Percentiles rank a stretch among this genome's conserved stretches.
Conservation (phyloP, 176 grass and related monocot genomes). For the Zea luxurians region DNA sequence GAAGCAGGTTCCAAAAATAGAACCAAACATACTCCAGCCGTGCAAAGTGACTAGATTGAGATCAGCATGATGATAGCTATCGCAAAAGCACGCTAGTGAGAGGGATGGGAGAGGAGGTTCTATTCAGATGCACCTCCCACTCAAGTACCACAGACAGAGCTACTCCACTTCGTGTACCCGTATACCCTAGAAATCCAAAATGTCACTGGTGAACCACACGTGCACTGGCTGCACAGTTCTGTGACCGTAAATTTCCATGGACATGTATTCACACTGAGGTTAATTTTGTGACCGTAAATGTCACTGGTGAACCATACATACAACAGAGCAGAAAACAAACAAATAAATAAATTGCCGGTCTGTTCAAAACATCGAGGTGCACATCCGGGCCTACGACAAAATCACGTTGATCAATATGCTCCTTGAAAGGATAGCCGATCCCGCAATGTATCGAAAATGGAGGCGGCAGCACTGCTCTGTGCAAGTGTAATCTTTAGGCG, state of each 20-base stretch:
- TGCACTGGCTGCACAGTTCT: neutral
- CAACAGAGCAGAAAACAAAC: neutral
- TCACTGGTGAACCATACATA: no score
- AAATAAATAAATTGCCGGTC: conserved; percentile 1
- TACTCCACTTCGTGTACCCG: no score
- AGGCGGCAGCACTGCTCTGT: conserved; percentile 65
- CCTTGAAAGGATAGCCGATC: conserved; percentile 89
- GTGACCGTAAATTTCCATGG: neutral
- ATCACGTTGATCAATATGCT: conserved; percentile 39
- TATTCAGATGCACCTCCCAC: no score
- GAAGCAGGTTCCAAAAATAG: no score
- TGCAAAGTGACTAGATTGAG: no score
- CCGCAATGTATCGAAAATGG: conserved; percentile 85
- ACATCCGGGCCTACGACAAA: neutral
- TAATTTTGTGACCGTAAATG: no score
- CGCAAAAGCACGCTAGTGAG: no score
- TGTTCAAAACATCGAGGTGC: conserved; percentile 11
- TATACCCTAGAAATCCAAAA: neutral
- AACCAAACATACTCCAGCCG: no score
- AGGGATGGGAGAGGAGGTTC: no score
- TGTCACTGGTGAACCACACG: conserved; percentile 19
- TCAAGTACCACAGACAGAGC: no score
- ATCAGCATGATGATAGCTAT: no score
- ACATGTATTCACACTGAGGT: conserved; percentile 33
- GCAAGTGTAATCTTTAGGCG: conserved; percentile 70